Conservation (phyloP, 2,329 filamentous ascomycete species). For the Xylaria multiplex region DNA sequence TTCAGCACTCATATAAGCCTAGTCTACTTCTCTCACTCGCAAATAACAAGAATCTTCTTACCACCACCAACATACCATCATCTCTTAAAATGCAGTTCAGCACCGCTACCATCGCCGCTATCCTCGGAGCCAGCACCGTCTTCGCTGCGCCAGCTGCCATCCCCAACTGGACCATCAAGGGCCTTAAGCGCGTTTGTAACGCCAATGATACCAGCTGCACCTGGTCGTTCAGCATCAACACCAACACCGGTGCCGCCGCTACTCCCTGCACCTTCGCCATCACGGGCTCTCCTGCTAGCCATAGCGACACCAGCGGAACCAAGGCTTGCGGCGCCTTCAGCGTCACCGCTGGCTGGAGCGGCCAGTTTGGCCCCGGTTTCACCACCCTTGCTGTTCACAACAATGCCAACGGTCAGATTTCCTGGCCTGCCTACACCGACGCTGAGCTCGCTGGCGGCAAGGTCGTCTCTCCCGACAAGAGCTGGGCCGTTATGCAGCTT, state of each 20-base stretch:
- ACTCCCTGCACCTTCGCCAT: slow-evolving; percentile 55
- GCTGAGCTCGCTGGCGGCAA: slow-evolving; percentile 57
- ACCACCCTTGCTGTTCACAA: slow-evolving; percentile 63
- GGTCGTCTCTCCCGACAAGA: slow-evolving; percentile 59
- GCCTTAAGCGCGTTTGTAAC: slow-evolving; percentile 54
- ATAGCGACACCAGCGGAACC: slow-evolving; percentile 51
- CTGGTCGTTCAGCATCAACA: slow-evolving; percentile 56
- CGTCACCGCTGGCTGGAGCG: slow-evolving; percentile 65
- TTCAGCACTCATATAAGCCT: slow-evolving; percentile 5
- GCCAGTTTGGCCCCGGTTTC: slow-evolving; percentile 65
- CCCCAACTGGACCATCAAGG: slow-evolving; percentile 54
- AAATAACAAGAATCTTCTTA: slow-evolving; percentile 6
- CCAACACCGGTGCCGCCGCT: slow-evolving; percentile 42
- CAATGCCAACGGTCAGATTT: slow-evolving; percentile 55
- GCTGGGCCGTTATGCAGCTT: slow-evolving; percentile 40
- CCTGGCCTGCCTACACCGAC: slow-evolving; percentile 65
- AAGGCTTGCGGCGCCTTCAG: slow-evolving; percentile 60
- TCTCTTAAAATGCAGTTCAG: slow-evolving; percentile 52
- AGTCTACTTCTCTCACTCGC: background rate
- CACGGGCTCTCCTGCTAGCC: slow-evolving; percentile 48
- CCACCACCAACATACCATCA: slow-evolving; percentile 4
- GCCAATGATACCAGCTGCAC: slow-evolving; percentile 52
- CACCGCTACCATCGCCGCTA: slow-evolving; percentile 42
- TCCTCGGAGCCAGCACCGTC: slow-evolving; percentile 44
- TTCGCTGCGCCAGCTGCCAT: slow-evolving; percentile 45